A percentile compares a stretch with the other conserved stretches of the same genome.
Evolutionary conservation across 2,329 filamentous ascomycete species (phyloP).

Genomic region (Alternaria panax): DNA sequence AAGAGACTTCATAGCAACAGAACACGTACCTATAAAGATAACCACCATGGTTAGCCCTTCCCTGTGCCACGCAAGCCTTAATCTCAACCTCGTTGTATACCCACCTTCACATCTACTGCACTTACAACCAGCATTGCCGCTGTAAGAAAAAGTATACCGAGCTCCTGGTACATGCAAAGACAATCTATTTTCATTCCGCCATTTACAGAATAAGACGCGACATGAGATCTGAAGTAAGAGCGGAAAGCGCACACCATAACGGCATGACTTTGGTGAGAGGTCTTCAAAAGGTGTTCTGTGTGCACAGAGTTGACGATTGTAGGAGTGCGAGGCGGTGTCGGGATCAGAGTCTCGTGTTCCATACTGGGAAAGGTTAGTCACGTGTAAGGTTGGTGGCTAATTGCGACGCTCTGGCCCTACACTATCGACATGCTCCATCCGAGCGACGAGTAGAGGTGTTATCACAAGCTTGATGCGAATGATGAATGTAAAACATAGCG

Average conservation of each 20-base stretch:
- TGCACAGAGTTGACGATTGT: neutral
- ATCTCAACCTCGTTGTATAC: neutral
- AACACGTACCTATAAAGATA: neutral
- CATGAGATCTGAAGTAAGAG: neutral
- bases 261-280: neutral
- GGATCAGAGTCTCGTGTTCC: neutral
- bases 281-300: neutral
- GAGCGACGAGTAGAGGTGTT: neutral
- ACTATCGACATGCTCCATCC: neutral
- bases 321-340: neutral
- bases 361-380: neutral
- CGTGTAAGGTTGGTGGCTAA: neutral
- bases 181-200: too few species aligned
- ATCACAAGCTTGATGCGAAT: neutral
- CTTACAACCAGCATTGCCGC: neutral
- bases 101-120: neutral
- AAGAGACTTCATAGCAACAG: neutral
- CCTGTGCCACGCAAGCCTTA: neutral
- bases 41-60: neutral
- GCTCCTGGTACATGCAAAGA: neutral
- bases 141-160: neutral
- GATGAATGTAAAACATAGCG: neutral
- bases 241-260: conserved; percentile 1
- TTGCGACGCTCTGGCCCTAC: neutral
- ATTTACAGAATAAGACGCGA: too few species aligned